These are phyloP conservation scores for Setaria viridis DNA, from an alignment of 202 grass and related monocot species.

Conservation along the genomic window DNA sequence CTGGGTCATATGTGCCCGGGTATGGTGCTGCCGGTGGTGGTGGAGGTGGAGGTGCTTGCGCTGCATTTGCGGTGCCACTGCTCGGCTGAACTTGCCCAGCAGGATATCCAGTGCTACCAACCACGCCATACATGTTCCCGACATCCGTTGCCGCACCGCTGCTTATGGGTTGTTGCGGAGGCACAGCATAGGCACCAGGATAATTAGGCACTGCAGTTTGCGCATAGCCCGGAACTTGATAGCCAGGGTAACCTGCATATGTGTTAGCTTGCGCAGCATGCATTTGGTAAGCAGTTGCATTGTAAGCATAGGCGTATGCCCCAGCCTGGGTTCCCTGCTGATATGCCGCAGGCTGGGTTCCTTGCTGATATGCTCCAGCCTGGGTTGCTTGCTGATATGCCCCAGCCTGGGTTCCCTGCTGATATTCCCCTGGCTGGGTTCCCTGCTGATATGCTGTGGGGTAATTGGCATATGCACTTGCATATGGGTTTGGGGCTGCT, in stretches of 20 bases:
- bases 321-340: constrained; percentile 45
- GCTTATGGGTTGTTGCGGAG: constrained; percentile 43
- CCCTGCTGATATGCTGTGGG: constrained; percentile 51
- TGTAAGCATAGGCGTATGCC: constrained; percentile 51
- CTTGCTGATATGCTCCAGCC: constrained; percentile 41
- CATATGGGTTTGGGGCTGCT: constrained; percentile 55
- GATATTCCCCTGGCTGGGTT: constrained; percentile 33
- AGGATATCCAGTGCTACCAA: constrained; percentile 50
- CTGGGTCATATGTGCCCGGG: constrained; percentile 47
- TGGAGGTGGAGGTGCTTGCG: constrained; percentile 31
- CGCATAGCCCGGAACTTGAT: constrained; percentile 56
- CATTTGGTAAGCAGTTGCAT: constrained; percentile 55
- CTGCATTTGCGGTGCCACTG: constrained; percentile 41
- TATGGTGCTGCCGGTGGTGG: constrained; percentile 11
- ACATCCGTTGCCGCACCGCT: constrained; percentile 43
- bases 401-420: constrained; percentile 30
- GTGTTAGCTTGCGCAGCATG: constrained; percentile 41
- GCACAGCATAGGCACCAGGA: constrained; percentile 47
- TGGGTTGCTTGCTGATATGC: constrained; percentile 46
- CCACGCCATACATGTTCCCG: constrained; percentile 33
- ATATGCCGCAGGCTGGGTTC: constrained; percentile 17
- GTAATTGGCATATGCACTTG: constrained; percentile 52
- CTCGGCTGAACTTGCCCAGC: constrained; percentile 35
- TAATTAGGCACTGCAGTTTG: constrained; percentile 51
- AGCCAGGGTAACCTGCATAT: constrained; percentile 64